Evolutionary conservation across 2,329 filamentous ascomycete species (phyloP), one percentile per base, ranked within the genome.

Genomic region (Ceratocystis eucalypticola): DNA sequence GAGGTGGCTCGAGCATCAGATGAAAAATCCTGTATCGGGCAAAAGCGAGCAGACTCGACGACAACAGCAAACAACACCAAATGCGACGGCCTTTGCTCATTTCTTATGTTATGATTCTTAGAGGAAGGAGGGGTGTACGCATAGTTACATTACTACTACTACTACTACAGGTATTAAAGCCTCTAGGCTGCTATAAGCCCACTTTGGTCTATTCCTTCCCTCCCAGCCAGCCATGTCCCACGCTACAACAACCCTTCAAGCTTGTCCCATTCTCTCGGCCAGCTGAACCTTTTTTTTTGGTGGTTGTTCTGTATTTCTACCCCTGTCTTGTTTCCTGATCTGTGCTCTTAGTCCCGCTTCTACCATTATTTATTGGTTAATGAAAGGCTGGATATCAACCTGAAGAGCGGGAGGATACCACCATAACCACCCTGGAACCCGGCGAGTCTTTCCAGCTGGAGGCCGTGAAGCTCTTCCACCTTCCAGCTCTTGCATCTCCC

Each of bases 1-100:
- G 53, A 59, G 53, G 28, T 59, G 53, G 53, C 28, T 59, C 53
- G 53, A 59, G 53, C 53, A 59, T 59, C 53, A 37, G 53, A 59
- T 59, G 53, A 59, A 59, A 59, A 59, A 30, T 17, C 53, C 53
- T 59, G 53, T 33, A 59, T 59, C 28, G 17, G 53, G 53, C 53
- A 59, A 30, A 41, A 41, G 37, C 10, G 53, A 59, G 53, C 53
- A 28, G 53, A 59, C 53, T 59, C 53, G 53, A 57, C 25, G 10
- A 17, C 28, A 53, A 53, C 48, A 53, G 25, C 48, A 10, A 25
- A 10, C 8, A 53, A 20, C 48, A 22, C 46, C 46, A 50, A 20
- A 48, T 48, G 2, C 45, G n/a, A 20, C 45, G 7, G 45, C 15
- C 15, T 20, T 20, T 20, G 45, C 2, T 48, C 46, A 8, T 25